Evolutionary conservation across 1,139 yeast species (phyloP), one percentile per base, ranked within the genome.

Genomic region (Meyerozyma carpophila): DNA sequence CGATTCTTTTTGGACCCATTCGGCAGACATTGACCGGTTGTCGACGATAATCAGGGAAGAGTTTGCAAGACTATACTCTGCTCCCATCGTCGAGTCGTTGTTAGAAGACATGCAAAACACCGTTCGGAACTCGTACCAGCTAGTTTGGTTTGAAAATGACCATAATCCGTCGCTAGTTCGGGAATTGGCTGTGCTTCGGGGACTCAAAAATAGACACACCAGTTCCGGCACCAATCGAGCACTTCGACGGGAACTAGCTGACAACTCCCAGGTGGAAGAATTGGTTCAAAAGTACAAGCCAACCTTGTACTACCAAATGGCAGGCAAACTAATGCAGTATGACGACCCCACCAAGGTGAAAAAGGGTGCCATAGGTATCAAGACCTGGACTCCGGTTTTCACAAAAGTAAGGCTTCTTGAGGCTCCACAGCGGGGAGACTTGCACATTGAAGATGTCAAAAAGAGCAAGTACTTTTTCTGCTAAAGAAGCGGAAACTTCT

Each of bases 1-100:
- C 50, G 77, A 72, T 50, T 69, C 75, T 9, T 72, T 61, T 47
- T 72, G 77, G 77, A 72, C 77, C 2, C 62, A 66, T 47, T 63
- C 76, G 0, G 41, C 57, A 18, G 59, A 65, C 36, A 73, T 68
- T 6, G 61, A 56, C 7, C 21, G 40, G 13, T 54, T 72, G 14
- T 57, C 65, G 1, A 42, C 26, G 6, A 43, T 65, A 1, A 49
- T 70, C 3, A 49, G 77, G 16, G 55, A 65, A 18, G 63, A 65
- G 46, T 73, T 73, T 51, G 62, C 73, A 3, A 50, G 65, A 4
- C 50, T 73, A 36, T 66, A 73, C 48, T 44, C 62, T 0, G 53
- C 60, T 2, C 59, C 62, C 21, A 55, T 68, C 20, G 49, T 69
- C 11, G 57, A 53, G 18, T 45, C 52, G 29, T 50, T 73, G 20